phyloP scores from a whole-genome alignment of 176 grass and related monocot species.

The Avena sativa region DNA sequence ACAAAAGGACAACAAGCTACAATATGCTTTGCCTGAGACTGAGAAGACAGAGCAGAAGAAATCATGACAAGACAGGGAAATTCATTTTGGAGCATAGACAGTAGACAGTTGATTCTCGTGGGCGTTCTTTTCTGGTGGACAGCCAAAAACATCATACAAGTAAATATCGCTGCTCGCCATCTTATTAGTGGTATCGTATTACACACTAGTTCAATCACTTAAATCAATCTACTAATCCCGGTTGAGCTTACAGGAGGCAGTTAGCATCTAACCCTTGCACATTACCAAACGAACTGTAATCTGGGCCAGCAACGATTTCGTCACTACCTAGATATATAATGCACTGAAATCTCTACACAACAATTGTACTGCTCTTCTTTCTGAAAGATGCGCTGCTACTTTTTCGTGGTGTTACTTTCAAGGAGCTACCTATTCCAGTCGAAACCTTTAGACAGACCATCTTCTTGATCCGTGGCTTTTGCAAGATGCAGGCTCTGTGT shows the following conservation, averaged over 20 bases:
- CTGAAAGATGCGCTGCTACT: background rate
- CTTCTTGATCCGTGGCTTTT: background rate
- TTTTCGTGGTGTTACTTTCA: background rate
- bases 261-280: conserved; percentile 1
- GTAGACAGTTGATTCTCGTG: background rate
- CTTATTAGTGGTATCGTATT: background rate
- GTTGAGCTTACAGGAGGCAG: conserved; percentile 3
- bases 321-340: background rate
- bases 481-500: background rate
- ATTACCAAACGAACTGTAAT: background rate
- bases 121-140: too few species aligned
- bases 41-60: background rate
- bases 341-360: background rate
- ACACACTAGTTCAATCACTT: background rate
- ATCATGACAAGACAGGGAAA: background rate
- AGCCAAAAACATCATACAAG: background rate
- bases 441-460: conserved; percentile 28
- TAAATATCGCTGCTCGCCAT: background rate
- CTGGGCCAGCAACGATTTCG: background rate
- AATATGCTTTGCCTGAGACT: background rate
- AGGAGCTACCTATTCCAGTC: background rate
- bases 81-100: background rate
- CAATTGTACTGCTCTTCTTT: conserved; percentile 8
- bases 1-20: background rate
- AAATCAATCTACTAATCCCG: background rate